phyloP scores from a whole-genome alignment of 352 stramenopile genomes.

The Globisporangium paroecandrum region DNA sequence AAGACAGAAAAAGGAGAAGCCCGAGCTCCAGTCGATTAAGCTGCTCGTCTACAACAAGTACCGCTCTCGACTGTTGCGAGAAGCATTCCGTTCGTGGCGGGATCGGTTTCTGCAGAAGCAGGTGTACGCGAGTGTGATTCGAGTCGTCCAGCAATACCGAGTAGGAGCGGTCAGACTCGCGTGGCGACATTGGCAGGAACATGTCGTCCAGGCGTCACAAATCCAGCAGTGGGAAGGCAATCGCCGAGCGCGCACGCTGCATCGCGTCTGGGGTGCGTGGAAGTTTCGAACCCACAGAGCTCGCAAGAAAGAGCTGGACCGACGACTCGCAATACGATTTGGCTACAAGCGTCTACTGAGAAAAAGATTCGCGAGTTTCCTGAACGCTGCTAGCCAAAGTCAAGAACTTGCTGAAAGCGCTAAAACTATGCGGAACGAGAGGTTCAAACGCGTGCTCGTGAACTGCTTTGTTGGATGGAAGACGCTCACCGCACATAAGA shows the following conservation, averaged over 20 bases:
- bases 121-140: not conserved
- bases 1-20: not conserved
- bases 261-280: conserved; percentile 10
- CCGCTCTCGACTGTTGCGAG: conserved; percentile 2
- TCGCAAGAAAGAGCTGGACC: conserved; percentile 9
- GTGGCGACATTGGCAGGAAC: conserved; percentile 12
- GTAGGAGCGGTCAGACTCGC: not conserved
- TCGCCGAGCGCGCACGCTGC: not conserved
- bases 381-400: not conserved
- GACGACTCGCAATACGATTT: conserved; percentile 16
- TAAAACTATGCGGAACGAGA: not conserved
- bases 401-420: not conserved
- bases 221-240: not conserved
- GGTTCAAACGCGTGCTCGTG: not conserved
- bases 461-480: conserved; percentile 5
- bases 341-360: conserved; percentile 9
- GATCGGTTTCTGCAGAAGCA: not conserved
- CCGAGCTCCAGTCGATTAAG: not conserved
- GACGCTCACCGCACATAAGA: not conserved
- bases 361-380: conserved; percentile 5
- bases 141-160: not conserved
- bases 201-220: not conserved
- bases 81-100: conserved; percentile 13
- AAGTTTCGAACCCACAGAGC: not conserved
- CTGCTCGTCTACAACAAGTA: conserved; percentile 9